phyloP scores from a whole-genome alignment of 2,329 filamentous ascomycete species.

The Graphilbum ipis-grandicollis region DNA sequence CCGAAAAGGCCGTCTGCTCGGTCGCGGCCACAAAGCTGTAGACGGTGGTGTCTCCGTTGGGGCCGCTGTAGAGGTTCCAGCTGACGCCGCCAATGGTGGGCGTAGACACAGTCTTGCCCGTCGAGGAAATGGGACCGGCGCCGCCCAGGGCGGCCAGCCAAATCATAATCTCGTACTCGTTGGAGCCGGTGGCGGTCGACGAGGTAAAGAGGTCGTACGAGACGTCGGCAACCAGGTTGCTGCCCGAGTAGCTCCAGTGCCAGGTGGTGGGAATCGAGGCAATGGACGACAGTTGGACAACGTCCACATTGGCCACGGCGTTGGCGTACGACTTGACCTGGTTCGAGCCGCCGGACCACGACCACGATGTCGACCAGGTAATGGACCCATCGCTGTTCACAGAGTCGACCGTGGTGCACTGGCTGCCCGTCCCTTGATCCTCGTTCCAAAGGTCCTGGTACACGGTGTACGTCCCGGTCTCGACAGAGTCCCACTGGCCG shows the following conservation, averaged over 20 bases:
- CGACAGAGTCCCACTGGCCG: constrained; percentile 7
- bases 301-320: constrained; percentile 17
- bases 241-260: constrained; percentile 20
- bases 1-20: constrained; percentile 32
- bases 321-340: constrained; percentile 30
- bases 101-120: constrained; percentile 33
- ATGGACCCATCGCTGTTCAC: constrained; percentile 15
- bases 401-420: constrained; percentile 23
- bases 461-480: constrained; percentile 23
- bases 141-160: constrained; percentile 42
- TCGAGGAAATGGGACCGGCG: constrained; percentile 37
- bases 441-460: constrained; percentile 37
- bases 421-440: constrained; percentile 18
- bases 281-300: constrained; percentile 18
- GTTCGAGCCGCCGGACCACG: constrained; percentile 21
- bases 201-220: constrained; percentile 44
- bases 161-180: constrained; percentile 48
- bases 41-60: constrained; percentile 40
- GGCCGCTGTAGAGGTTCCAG: constrained; percentile 45
- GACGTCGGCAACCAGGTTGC: constrained; percentile 31
- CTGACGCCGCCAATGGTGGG: constrained; percentile 31
- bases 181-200: constrained; percentile 20
- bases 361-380: constrained; percentile 25
- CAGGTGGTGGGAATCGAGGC: constrained; percentile 19
- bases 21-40: constrained; percentile 32